Conservation (phyloP, 164 flowering plant species). For the Sextonia rubra region DNA sequence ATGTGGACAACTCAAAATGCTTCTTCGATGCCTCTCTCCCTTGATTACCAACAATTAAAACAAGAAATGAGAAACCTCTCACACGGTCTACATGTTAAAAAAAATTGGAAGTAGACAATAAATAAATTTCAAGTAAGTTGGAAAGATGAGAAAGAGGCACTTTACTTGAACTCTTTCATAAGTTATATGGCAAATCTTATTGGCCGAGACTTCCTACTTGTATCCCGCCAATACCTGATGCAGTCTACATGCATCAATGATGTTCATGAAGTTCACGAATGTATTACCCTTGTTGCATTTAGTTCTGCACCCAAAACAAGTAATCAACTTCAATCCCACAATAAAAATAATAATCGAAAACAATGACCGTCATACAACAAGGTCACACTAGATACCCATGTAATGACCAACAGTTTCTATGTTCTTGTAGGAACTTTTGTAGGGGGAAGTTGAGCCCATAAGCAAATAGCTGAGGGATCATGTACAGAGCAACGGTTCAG, state of each 20-base stretch:
- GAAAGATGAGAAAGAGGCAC: not conserved
- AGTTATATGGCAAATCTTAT: conserved; percentile 41
- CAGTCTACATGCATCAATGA: conserved; percentile 37
- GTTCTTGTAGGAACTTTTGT: conserved; percentile 41
- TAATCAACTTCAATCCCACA: not conserved
- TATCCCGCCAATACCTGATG: conserved; percentile 3
- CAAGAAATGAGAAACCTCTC: no score
- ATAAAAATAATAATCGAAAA: not conserved
- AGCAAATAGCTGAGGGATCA: conserved; percentile 36
- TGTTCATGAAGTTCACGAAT: conserved; percentile 70
- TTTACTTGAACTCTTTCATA: conserved; percentile 57
- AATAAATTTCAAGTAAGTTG: no score
- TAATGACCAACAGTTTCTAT: conserved; percentile 36
- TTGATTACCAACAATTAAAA: no score
- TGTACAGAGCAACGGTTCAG: conserved; percentile 23
- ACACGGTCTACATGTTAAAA: no score
- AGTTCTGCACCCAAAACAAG: conserved; percentile 27
- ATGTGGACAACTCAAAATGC: no score
- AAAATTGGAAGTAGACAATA: no score
- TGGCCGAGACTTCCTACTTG: conserved; percentile 39
- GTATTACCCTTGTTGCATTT: conserved; percentile 66
- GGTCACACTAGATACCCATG: conserved; percentile 30
- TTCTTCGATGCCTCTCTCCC: no score
- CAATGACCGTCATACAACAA: conserved; percentile 7
- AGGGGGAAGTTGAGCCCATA: conserved; percentile 31